A percentile compares a stretch with the other conserved stretches of the same genome.
Conservation (phyloP, 192 early-diverging fungal species). For the Borealophlyctis nickersoniae region DNA sequence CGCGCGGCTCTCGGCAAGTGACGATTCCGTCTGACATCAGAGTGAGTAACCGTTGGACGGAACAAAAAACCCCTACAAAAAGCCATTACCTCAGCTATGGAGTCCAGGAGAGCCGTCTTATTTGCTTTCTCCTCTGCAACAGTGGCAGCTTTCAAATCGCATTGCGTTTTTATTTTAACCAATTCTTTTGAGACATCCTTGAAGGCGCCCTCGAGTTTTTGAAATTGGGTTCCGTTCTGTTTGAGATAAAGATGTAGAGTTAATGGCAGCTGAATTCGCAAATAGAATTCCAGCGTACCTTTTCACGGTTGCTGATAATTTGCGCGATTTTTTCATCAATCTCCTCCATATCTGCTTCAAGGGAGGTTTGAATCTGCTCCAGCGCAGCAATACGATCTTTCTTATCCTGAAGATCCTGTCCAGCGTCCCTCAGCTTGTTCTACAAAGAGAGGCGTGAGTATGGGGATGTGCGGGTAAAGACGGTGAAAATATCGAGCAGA, state of each 20-base stretch:
- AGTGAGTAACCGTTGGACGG: not conserved
- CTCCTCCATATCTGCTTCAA: constrained; percentile 62
- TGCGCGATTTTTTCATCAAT: constrained; percentile 59
- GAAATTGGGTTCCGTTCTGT: constrained; percentile 52
- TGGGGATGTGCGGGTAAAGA: no score
- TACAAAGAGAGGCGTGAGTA: constrained; percentile 4
- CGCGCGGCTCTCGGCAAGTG: constrained; percentile 20
- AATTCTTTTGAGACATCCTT: constrained; percentile 78
- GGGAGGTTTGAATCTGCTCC: constrained; percentile 47
- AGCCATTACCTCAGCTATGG: constrained; percentile 31
- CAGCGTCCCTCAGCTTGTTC: constrained; percentile 36
- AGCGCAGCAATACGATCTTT: constrained; percentile 39
- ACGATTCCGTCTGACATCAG: constrained; percentile 24
- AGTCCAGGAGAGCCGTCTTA: constrained; percentile 31
- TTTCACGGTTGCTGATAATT: constrained; percentile 37
- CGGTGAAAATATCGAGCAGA: not conserved
- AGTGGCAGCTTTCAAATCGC: constrained; percentile 72
- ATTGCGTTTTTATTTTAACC: constrained; percentile 80
- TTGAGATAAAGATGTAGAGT: constrained; percentile 3
- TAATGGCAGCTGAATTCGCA: not conserved
- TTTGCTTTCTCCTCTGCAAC: constrained; percentile 70
- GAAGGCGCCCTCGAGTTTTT: constrained; percentile 65
- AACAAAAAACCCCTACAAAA: constrained; percentile 8
- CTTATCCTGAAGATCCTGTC: constrained; percentile 33
- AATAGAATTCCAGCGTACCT: no score